A percentile compares a stretch with the other conserved stretches of the same genome.
These are phyloP conservation scores for Picochlorum sp. DNA, from an alignment of 139 green algal species.

Conservation along the genomic window DNA sequence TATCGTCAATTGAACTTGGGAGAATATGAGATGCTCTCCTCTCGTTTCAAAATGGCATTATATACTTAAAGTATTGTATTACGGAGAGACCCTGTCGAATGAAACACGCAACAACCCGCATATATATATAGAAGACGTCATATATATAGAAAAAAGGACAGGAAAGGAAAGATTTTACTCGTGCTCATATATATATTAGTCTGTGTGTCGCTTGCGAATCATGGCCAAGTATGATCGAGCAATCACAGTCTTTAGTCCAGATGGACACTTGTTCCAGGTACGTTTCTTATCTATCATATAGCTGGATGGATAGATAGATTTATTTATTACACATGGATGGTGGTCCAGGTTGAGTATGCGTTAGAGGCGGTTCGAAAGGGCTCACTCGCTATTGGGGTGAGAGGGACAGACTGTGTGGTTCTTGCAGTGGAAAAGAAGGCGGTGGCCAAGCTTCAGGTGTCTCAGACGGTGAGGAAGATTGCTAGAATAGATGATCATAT, in stretches of 20 bases:
- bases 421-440: conserved; percentile 94
- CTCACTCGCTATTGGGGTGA: conserved; percentile 84
- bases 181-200: no score
- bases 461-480: conserved; percentile 93
- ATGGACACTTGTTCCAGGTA: conserved; percentile 78
- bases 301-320: no score
- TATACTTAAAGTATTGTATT: background rate
- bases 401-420: conserved; percentile 82
- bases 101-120: no score
- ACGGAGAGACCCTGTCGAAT: no score
- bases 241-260: conserved; percentile 98
- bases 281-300: background rate
- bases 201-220: background rate
- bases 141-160: background rate
- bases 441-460: conserved; percentile 91
- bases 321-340: no score
- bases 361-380: conserved; percentile 94
- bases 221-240: conserved; percentile 91
- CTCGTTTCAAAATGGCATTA: background rate
- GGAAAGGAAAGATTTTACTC: background rate
- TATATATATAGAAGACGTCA: background rate
- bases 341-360: conserved; percentile 95
- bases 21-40: background rate
- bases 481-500: conserved; percentile 93
- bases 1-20: no score